These are phyloP conservation scores for Calonectria pauciramosa DNA, from an alignment of 2,329 filamentous ascomycete genomes.

Conservation along the genomic window DNA sequence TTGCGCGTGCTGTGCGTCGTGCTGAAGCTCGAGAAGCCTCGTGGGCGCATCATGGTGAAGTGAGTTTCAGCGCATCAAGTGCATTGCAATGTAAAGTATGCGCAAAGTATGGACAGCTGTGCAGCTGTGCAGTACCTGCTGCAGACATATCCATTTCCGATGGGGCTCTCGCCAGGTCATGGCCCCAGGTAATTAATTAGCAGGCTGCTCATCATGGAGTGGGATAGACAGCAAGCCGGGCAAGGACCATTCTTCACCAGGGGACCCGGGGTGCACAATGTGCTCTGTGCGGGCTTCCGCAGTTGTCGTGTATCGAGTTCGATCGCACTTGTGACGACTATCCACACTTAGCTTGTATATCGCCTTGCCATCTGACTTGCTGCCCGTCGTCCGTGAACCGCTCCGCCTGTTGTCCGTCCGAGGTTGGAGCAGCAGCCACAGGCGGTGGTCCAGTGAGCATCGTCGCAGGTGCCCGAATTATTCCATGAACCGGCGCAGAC, in stretches of 20 bases:
- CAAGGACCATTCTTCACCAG: conserved; percentile 22
- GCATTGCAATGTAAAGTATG: conserved; percentile 5
- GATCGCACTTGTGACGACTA: conserved; percentile 23
- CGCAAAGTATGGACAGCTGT: neutral
- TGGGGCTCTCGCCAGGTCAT: conserved; percentile 10
- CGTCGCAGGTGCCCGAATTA: conserved; percentile 35
- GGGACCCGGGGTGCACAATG: conserved; percentile 14
- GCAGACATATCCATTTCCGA: conserved; percentile 6
- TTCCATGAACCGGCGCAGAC: conserved; percentile 34
- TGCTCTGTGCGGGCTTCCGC: conserved; percentile 24
- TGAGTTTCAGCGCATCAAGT: conserved; percentile 9
- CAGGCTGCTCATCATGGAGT: conserved; percentile 2
- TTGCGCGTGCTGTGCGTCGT: neutral
- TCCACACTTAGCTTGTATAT: conserved; percentile 16
- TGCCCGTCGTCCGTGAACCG: conserved; percentile 22
- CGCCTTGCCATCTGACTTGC: conserved; percentile 15
- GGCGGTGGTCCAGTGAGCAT: conserved; percentile 38
- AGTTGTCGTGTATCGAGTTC: conserved; percentile 21
- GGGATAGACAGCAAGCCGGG: conserved; percentile 14
- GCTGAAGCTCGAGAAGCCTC: neutral
- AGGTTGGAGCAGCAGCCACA: conserved; percentile 22
- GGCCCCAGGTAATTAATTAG: conserved; percentile 13
- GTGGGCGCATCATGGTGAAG: neutral
- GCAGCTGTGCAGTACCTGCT: conserved; percentile 3
- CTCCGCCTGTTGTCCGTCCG: conserved; percentile 25